Percentiles rank a stretch among this genome's conserved stretches.
phyloP scores from a whole-genome alignment of 495 filamentous ascomycete species.

The Neurospora intermedia region DNA sequence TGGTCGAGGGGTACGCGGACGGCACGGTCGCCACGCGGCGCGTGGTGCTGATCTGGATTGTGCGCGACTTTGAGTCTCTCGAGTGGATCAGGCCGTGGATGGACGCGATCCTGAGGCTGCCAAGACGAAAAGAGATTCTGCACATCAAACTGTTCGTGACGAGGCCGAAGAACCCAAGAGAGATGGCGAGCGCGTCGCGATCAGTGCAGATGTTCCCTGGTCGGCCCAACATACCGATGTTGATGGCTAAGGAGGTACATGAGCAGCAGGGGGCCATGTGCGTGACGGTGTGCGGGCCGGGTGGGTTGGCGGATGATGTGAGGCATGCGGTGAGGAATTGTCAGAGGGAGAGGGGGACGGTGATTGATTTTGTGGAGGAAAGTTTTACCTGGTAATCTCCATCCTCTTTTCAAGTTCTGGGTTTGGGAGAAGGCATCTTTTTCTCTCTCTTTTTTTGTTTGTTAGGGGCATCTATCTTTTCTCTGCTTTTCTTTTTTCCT shows the following conservation, averaged over 20 bases:
- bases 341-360: conserved; percentile 43
- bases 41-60: conserved; percentile 80
- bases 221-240: conserved; percentile 68
- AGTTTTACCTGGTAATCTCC: conserved; percentile 68
- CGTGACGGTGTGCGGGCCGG: conserved; percentile 85
- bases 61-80: conserved; percentile 74
- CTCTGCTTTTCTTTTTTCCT: neutral
- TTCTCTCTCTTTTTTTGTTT: neutral
- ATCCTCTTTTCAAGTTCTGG: neutral
- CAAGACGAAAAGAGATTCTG: conserved; percentile 64
- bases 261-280: conserved; percentile 76
- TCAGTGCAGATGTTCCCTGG: conserved; percentile 86
- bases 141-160: conserved; percentile 83
- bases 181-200: conserved; percentile 55
- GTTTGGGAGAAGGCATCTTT: neutral
- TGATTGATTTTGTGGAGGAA: conserved; percentile 78
- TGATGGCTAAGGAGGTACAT: conserved; percentile 66
- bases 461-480: neutral
- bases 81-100: conserved; percentile 95
- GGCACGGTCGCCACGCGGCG: conserved; percentile 70
- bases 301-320: conserved; percentile 74
- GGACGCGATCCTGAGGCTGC: conserved; percentile 72
- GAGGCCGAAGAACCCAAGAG: conserved; percentile 58
- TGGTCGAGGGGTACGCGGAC: conserved; percentile 62
- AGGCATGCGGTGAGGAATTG: conserved; percentile 58